Base-by-base conservation (phyloP, 208 protist genomes). In the Crithidia brevicula region DNA sequence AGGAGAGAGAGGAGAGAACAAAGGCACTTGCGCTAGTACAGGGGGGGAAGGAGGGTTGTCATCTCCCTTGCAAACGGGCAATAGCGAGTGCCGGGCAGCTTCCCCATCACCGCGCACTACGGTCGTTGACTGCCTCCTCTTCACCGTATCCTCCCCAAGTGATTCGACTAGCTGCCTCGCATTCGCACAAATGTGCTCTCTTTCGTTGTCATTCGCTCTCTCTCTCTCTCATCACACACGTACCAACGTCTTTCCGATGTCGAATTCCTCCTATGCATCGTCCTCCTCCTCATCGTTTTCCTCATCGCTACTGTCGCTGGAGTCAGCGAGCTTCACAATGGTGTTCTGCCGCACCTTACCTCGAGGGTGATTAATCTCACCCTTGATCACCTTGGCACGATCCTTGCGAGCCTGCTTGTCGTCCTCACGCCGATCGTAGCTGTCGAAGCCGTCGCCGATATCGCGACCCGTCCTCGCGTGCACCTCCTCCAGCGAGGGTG, bases 341-440 rank as follows among this genome's bases (percentile, higher is more conserved):
- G 57, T 79, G 56, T 93, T 95, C 66, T 86, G 40, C 16, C 81
- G 72, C 1, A 75, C 62, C 77, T 93, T 92, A 15, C 89, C 89
- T 13, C 89, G 84, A 6, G 89, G 89, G 75, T 95, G 89, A 57
- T 93, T 92, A 13, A 95, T 62, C 51, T 93, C 89, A 5, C 89
- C 89, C 58, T 88, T 87, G 10, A 91, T 74, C 18, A 89, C 54
- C 66, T 84, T 90, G 11, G 64, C 50, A 9, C 72, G 74, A 64
- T 85, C 86, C 57, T 73, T 72, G 20, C 82, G 79, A 2, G 89
- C 86, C 42, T 38, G 25, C 51, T 72, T 72, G 42, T 95, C 89
- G 51, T 95, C 89, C 23, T 79, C 82, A 22, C 82, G 77, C 4
- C 89, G 79, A 66, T 95, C 87, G 68, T 95, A 95, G 25, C 71